These are phyloP conservation scores for Passiflora organensis DNA, from an alignment of 345 rosid genomes.

Conservation along the genomic window DNA sequence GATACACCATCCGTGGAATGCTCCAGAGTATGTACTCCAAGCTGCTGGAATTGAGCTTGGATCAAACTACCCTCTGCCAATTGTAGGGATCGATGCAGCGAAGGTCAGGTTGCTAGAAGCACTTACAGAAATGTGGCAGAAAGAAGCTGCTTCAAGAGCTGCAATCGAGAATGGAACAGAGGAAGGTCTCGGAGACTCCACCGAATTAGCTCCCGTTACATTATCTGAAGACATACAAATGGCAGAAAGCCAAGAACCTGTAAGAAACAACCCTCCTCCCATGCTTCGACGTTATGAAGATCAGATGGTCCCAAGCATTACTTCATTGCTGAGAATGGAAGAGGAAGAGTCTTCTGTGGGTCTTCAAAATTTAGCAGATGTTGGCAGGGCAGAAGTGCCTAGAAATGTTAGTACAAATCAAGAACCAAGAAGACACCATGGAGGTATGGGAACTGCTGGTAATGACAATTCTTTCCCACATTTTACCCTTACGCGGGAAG, in stretches of 20 bases:
- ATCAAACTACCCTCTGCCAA: constrained; percentile 89
- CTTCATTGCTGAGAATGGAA: constrained; percentile 66
- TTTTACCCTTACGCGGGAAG: constrained; percentile 50
- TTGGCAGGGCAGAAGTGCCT: constrained; percentile 88
- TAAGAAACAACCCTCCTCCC: constrained; percentile 42
- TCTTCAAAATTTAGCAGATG: constrained; percentile 45
- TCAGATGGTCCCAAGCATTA: constrained; percentile 98
- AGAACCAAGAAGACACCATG: constrained; percentile 48
- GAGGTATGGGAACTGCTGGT: constrained; percentile 27
- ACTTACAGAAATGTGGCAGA: constrained; percentile 88
- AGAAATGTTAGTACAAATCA: constrained; percentile 45
- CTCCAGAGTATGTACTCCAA: constrained; percentile 85
- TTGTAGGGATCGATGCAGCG: constrained; percentile 77
- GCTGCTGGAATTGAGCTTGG: constrained; percentile 99
- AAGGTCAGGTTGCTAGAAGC: constrained; percentile 78
- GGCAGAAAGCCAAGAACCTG: constrained; percentile 56
- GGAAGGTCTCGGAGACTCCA: constrained; percentile 97
- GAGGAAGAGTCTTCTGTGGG: constrained; percentile 64
- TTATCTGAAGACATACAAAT: constrained; percentile 72
- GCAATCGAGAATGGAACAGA: constrained; percentile 89
- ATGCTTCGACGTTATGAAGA: constrained; percentile 60
- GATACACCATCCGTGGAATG: constrained; percentile 99
- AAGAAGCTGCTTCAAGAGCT: constrained; percentile 91
- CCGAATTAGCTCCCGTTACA: constrained; percentile 56
- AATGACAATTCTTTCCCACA: constrained; percentile 31